These are phyloP conservation scores for Ilyonectria mors-panacis DNA, from an alignment of 2,329 filamentous ascomycete genomes.

Conservation along the genomic window DNA sequence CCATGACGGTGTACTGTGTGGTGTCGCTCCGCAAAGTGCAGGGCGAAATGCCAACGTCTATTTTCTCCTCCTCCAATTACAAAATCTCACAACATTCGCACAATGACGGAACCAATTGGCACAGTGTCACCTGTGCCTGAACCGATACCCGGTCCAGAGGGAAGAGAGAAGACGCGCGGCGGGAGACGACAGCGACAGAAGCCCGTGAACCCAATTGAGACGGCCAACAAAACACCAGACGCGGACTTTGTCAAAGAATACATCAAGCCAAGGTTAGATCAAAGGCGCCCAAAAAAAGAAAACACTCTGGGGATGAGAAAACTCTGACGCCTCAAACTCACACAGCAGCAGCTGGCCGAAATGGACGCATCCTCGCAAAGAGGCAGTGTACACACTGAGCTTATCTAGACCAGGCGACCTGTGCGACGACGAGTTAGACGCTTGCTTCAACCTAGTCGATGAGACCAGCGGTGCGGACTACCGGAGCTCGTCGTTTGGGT, in stretches of 20 bases:
- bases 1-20: neutral
- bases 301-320: neutral
- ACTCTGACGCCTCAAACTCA: conserved; percentile 3
- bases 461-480: conserved; percentile 77
- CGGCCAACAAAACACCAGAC: conserved; percentile 63
- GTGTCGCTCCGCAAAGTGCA: neutral
- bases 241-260: conserved; percentile 65
- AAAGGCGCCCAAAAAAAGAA: neutral
- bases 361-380: conserved; percentile 68
- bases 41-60: neutral
- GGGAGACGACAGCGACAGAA: conserved; percentile 36
- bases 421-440: conserved; percentile 60
- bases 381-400: conserved; percentile 58
- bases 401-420: conserved; percentile 61
- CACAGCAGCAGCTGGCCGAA: conserved; percentile 50
- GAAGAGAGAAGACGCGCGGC: conserved; percentile 28
- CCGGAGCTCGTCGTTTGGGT: conserved; percentile 72
- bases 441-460: conserved; percentile 72
- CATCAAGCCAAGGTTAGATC: conserved; percentile 60
- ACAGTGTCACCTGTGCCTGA: neutral
- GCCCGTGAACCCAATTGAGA: conserved; percentile 58
- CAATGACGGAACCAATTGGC: conserved; percentile 31
- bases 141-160: neutral
- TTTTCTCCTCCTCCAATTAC: neutral
- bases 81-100: neutral